Conservation (phyloP, 1,284 basidiomycete species). For the Fistulina hepatica region DNA sequence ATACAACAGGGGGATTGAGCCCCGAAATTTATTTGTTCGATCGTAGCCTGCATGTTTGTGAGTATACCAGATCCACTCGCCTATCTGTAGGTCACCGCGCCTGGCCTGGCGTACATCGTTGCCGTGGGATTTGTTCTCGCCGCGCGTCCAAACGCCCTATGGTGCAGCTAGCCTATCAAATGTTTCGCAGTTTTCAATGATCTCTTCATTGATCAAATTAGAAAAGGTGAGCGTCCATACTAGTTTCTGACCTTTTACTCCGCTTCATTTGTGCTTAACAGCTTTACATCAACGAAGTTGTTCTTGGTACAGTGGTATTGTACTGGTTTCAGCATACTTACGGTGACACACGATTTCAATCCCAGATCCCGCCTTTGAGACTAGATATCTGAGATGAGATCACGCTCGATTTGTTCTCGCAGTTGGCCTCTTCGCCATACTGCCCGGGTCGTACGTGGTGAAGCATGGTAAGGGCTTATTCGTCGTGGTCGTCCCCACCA, state of each 20-base stretch:
- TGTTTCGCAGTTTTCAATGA: slow-evolving; percentile 57
- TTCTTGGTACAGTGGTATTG: slow-evolving; percentile 90
- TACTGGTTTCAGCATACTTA: slow-evolving; percentile 42
- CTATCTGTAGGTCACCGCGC: slow-evolving; percentile 35
- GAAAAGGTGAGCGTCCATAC: slow-evolving; percentile 42
- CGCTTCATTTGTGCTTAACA: slow-evolving; percentile 18
- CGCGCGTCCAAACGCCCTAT: slow-evolving; percentile 27
- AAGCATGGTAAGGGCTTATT: slow-evolving; percentile 49
- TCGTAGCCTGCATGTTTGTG: no score
- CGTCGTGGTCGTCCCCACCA: slow-evolving; percentile 63
- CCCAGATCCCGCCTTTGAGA: slow-evolving; percentile 79
- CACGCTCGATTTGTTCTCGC: slow-evolving; percentile 73
- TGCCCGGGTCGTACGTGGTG: slow-evolving; percentile 56
- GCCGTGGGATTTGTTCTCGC: slow-evolving; percentile 70
- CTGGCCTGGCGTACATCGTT: slow-evolving; percentile 58
- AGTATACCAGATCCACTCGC: slow-evolving; percentile 19
- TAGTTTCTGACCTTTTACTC: neutral
- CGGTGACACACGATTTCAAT: slow-evolving; percentile 74
- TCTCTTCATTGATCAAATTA: slow-evolving; percentile 74
- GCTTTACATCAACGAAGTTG: slow-evolving; percentile 87
- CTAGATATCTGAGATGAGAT: slow-evolving; percentile 39
- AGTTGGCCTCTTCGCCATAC: slow-evolving; percentile 59
- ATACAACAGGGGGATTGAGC: no score
- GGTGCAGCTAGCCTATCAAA: neutral
- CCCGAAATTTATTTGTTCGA: no score